Evolutionary conservation across 768 basidiomycete species (phyloP), one percentile per base, ranked within the genome.

Genomic region (Vararia minispora): DNA sequence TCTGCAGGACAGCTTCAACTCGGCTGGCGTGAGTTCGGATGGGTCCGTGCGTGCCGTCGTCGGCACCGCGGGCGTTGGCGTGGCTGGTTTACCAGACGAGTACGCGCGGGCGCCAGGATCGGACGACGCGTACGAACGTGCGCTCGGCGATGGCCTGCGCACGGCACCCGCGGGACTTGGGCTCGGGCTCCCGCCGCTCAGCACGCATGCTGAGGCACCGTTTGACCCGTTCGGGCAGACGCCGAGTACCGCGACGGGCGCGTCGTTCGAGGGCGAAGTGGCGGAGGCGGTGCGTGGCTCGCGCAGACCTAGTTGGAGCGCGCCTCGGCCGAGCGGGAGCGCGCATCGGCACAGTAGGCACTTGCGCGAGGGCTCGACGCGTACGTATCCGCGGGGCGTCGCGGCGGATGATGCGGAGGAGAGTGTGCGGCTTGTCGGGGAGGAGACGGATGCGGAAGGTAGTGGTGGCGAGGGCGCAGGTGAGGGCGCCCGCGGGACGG

Each of bases 391-490:
- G n/a, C 56, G 49, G 18, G 66, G 63, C 0, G 64, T 66, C 16
- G 10, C 21, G 7, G 11, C 0, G 3, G 72, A 75, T 48, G 79
- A 82, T 37, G 52, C 55, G 34, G 79, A 80, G 40, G 79, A 82
- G 58, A 74, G 72, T 39, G 53, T 69, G 36, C 67, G 74, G 34
- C 48, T 82, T 39, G 75, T 70, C 44, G 36, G 40, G 28, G 40
- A 41, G 4, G 26, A n/a, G 25, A 12, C 22, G 23, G 35, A 39
- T 10, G 26, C 8, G 22, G 42, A 7, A 20, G n/a, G n/a, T n/a
- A n/a, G n/a, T n/a, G n/a, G n/a, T n/a, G 33, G 25, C 17, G 45
- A 41, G 9, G 40, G 37, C 12, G 21, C 16, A 4, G 46, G 42
- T 1, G 6, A 20, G 9, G 8, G 18, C 16, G 9, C 26, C 9